These are phyloP conservation scores for Aspergillus fischeri DNA, from an alignment of 2,329 filamentous ascomycete species.

Conservation along the genomic window DNA sequence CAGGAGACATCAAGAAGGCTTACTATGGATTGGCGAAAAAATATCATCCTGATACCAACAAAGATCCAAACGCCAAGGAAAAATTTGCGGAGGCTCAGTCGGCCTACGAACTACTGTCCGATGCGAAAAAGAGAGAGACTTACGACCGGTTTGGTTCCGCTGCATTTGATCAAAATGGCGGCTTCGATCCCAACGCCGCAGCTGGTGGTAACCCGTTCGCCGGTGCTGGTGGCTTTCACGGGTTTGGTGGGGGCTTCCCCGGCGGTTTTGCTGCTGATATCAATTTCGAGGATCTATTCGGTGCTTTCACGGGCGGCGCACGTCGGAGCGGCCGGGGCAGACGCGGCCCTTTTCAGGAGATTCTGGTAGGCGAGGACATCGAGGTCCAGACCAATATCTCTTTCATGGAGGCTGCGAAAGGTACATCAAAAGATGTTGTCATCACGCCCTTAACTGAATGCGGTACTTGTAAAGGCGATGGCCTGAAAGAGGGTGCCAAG, in stretches of 20 bases:
- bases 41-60: constrained; percentile 96
- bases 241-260: constrained; percentile 48
- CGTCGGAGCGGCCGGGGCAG: constrained; percentile 50
- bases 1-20: constrained; percentile 92
- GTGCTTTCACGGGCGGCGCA: constrained; percentile 68
- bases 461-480: constrained; percentile 75
- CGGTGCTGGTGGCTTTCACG: constrained; percentile 58
- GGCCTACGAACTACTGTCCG: constrained; percentile 89
- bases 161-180: constrained; percentile 62
- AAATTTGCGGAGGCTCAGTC: constrained; percentile 90
- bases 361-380: constrained; percentile 91
- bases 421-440: constrained; percentile 78
- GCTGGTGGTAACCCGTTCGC: constrained; percentile 52
- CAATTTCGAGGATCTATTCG: constrained; percentile 95
- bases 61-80: constrained; percentile 88
- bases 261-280: constrained; percentile 74
- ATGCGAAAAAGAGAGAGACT: constrained; percentile 86
- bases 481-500: constrained; percentile 76
- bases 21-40: constrained; percentile 98
- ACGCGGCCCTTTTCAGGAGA: constrained; percentile 72
- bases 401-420: constrained; percentile 95
- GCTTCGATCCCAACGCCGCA: constrained; percentile 70
- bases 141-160: constrained; percentile 87
- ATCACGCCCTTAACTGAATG: constrained; percentile 80
- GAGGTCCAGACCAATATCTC: constrained; percentile 90